These are phyloP conservation scores for Plenodomus biglobosus DNA, from an alignment of 2,329 filamentous ascomycete species.

Conservation along the genomic window DNA sequence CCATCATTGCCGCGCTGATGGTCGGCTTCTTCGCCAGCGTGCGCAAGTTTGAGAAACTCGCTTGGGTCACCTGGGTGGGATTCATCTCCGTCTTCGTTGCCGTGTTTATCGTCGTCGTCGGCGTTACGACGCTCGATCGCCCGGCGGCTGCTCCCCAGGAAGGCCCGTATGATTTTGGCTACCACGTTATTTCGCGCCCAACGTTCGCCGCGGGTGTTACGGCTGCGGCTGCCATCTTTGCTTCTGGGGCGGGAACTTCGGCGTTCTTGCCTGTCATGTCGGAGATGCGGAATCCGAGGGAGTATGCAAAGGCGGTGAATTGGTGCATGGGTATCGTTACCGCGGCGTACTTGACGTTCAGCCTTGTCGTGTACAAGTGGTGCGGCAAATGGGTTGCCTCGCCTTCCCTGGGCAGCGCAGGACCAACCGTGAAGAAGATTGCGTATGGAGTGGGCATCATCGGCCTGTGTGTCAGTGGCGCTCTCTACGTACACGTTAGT, in stretches of 20 bases:
- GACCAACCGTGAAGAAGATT: constrained; percentile 61
- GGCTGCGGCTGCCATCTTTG: constrained; percentile 60
- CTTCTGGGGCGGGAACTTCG: constrained; percentile 60
- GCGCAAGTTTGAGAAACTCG: constrained; percentile 63
- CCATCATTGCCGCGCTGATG: constrained; percentile 57
- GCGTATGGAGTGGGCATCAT: constrained; percentile 61
- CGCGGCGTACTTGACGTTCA: constrained; percentile 60
- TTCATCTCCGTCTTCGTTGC: constrained; percentile 61
- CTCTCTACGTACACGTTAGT: constrained; percentile 53
- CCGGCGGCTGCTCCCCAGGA: constrained; percentile 63
- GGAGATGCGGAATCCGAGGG: constrained; percentile 62
- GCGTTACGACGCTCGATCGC: constrained; percentile 59
- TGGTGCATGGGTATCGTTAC: constrained; percentile 61
- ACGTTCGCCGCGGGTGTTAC: constrained; percentile 62
- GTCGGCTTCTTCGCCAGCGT: constrained; percentile 56
- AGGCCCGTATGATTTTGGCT: constrained; percentile 62
- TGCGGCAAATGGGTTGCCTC: constrained; percentile 65
- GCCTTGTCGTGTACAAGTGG: constrained; percentile 62
- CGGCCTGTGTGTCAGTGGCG: constrained; percentile 56
- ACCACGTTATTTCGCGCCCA: constrained; percentile 57
- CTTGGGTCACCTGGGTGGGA: constrained; percentile 64
- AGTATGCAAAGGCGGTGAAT: constrained; percentile 63
- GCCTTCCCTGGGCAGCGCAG: constrained; percentile 63
- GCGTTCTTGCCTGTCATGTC: constrained; percentile 66
- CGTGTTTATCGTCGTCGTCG: constrained; percentile 61